These are phyloP conservation scores for Fusarium sulawesiense DNA, from an alignment of 2,329 filamentous ascomycete genomes.

Conservation along the genomic window DNA sequence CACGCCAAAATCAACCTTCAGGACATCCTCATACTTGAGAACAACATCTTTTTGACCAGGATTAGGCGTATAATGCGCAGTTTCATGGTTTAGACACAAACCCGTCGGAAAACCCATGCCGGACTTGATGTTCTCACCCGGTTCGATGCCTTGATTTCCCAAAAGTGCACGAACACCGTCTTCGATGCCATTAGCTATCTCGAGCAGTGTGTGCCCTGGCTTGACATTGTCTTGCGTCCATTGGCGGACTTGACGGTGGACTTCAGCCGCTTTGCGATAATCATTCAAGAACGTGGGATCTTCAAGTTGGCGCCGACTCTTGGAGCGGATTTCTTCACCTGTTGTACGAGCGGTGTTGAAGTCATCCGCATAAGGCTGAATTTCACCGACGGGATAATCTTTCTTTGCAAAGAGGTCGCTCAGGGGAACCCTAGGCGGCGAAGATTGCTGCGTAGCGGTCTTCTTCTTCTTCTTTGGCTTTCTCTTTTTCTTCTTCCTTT, in stretches of 20 bases:
- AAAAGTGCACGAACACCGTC: conserved; percentile 79
- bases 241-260: conserved; percentile 83
- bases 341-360: conserved; percentile 42
- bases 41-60: conserved; percentile 77
- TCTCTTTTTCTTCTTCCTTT: conserved; percentile 46
- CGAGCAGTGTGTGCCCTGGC: conserved; percentile 78
- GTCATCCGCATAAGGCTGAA: conserved; percentile 40
- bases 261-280: conserved; percentile 82
- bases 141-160: conserved; percentile 77
- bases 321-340: conserved; percentile 42
- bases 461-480: conserved; percentile 47
- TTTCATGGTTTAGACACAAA: conserved; percentile 81
- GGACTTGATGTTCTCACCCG: conserved; percentile 78
- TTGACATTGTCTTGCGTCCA: conserved; percentile 83
- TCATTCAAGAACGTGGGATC: conserved; percentile 71
- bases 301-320: conserved; percentile 41
- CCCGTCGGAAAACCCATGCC: conserved; percentile 88
- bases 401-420: conserved; percentile 46
- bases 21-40: conserved; percentile 75
- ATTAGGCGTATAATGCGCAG: conserved; percentile 86
- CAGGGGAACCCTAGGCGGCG: conserved; percentile 50
- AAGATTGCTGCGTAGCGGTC: conserved; percentile 44
- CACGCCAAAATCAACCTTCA: conserved; percentile 83
- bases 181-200: conserved; percentile 85
- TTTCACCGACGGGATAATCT: conserved; percentile 47